phyloP scores from a whole-genome alignment of 1,284 basidiomycete species.

The Vanrija pseudolonga region DNA sequence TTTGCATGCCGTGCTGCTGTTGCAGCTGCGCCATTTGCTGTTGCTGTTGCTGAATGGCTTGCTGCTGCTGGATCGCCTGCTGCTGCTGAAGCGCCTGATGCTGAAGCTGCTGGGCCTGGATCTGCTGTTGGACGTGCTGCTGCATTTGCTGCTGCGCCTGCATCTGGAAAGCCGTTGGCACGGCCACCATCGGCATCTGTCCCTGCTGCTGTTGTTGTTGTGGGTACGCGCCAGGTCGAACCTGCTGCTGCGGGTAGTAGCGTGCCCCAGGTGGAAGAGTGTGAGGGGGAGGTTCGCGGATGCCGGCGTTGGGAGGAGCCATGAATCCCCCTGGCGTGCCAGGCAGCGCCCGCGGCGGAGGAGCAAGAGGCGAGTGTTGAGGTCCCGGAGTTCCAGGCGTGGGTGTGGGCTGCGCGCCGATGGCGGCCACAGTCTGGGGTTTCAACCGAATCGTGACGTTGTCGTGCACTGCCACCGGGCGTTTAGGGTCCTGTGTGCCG shows the following conservation, averaged over 20 bases:
- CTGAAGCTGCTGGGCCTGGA: background rate
- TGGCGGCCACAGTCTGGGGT: conserved; percentile 10
- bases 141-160: conserved; percentile 1
- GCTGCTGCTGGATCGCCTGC: no score
- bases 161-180: background rate
- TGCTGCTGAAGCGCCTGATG: no score
- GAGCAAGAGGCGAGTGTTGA: conserved; percentile 7
- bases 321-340: conserved; percentile 8
- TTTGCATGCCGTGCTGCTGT: no score
- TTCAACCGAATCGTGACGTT: conserved; percentile 15
- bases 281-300: conserved; percentile 18
- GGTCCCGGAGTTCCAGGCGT: background rate
- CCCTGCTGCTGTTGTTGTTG: background rate
- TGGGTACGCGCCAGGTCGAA: background rate
- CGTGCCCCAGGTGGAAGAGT: conserved; percentile 7
- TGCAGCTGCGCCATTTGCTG: no score
- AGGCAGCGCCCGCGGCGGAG: conserved; percentile 3
- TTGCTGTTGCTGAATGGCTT: no score
- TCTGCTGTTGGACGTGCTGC: background rate
- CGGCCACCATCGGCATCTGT: background rate
- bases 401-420: conserved; percentile 4
- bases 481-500: conserved; percentile 40
- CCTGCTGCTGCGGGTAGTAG: background rate
- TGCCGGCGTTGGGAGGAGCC: conserved; percentile 2
- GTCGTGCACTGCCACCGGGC: conserved; percentile 40